Evolutionary conservation across 805 yeast species (phyloP).

Genomic region (Wickerhamiella dianesei): DNA sequence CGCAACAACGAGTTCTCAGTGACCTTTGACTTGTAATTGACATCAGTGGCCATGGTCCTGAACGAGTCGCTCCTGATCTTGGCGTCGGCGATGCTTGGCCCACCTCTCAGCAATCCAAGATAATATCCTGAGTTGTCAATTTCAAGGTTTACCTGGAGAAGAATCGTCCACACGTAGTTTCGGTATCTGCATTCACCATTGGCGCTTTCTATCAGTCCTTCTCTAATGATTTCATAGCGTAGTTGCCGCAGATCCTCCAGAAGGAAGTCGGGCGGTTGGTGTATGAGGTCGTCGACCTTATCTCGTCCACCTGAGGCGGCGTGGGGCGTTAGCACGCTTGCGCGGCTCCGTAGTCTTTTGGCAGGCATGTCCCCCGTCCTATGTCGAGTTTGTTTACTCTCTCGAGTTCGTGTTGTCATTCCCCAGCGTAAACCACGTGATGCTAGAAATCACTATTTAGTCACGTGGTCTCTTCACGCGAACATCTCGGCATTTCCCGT

Average conservation of each 20-base stretch:
- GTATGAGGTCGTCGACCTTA: slow-evolving; percentile 36
- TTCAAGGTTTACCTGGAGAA: slow-evolving; percentile 40
- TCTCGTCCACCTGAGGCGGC: slow-evolving; percentile 22
- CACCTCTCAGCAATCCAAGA: slow-evolving; percentile 36
- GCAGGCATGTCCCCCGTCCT: neutral
- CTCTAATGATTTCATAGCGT: slow-evolving; percentile 38
- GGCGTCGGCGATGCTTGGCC: slow-evolving; percentile 44
- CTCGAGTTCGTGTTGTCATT: neutral
- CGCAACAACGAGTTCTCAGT: slow-evolving; percentile 57
- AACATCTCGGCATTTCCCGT: too few relatives aligned
- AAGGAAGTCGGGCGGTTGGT: slow-evolving; percentile 29
- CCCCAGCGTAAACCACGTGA: too few relatives aligned
- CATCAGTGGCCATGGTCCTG: slow-evolving; percentile 68
- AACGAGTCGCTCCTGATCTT: slow-evolving; percentile 80
- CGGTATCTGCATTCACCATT: slow-evolving; percentile 47
- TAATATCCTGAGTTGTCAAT: slow-evolving; percentile 46
- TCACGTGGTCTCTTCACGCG: too few relatives aligned
- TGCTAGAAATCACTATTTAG: too few relatives aligned
- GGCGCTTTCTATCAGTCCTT: slow-evolving; percentile 26
- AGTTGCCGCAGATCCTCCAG: slow-evolving; percentile 40
- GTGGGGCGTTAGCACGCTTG: neutral
- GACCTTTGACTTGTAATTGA: slow-evolving; percentile 47
- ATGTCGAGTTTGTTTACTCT: neutral
- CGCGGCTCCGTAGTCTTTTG: neutral
- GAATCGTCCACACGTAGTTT: slow-evolving; percentile 67